phyloP scores from a whole-genome alignment of 2,329 filamentous ascomycete genomes.

The Hymenoscyphus scutula region DNA sequence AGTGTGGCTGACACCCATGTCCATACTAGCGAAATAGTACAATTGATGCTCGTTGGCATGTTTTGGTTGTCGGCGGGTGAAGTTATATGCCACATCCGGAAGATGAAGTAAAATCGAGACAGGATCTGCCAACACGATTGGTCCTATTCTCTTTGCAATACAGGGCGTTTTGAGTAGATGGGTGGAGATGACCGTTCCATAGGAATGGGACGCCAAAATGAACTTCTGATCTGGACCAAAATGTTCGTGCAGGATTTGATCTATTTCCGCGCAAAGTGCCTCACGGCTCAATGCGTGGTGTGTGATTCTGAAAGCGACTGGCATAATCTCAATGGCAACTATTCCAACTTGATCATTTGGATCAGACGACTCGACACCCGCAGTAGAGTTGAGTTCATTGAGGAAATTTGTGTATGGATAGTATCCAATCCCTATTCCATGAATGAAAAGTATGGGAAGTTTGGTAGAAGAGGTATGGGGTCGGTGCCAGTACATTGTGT shows the following conservation, averaged over 20 bases:
- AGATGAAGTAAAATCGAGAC: conserved; percentile 59
- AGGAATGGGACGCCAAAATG: conserved; percentile 51
- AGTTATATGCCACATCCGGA: conserved; percentile 63
- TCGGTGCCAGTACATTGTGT: conserved; percentile 58
- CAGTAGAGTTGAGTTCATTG: conserved; percentile 46
- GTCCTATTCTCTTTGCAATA: conserved; percentile 45
- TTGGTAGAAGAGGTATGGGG: conserved; percentile 57
- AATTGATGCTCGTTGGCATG: conserved; percentile 57
- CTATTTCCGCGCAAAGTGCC: conserved; percentile 51
- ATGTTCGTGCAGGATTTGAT: conserved; percentile 50
- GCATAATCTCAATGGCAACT: conserved; percentile 57
- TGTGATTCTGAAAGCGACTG: conserved; percentile 57
- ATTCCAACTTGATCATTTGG: conserved; percentile 53
- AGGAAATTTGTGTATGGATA: conserved; percentile 57
- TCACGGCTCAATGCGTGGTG: conserved; percentile 45
- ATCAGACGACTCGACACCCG: conserved; percentile 31
- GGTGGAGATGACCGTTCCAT: conserved; percentile 54
- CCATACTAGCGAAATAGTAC: conserved; percentile 58
- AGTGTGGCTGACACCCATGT: conserved; percentile 57
- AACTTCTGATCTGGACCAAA: conserved; percentile 46
- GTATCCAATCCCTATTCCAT: conserved; percentile 61
- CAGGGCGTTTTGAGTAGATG: conserved; percentile 50
- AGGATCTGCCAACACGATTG: conserved; percentile 56
- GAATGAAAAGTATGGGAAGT: conserved; percentile 59
- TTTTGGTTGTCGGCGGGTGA: conserved; percentile 45